Evolutionary conservation across 2,329 filamentous ascomycete species (phyloP), one percentile per base, ranked within the genome.

Genomic region (Fusarium concolor): DNA sequence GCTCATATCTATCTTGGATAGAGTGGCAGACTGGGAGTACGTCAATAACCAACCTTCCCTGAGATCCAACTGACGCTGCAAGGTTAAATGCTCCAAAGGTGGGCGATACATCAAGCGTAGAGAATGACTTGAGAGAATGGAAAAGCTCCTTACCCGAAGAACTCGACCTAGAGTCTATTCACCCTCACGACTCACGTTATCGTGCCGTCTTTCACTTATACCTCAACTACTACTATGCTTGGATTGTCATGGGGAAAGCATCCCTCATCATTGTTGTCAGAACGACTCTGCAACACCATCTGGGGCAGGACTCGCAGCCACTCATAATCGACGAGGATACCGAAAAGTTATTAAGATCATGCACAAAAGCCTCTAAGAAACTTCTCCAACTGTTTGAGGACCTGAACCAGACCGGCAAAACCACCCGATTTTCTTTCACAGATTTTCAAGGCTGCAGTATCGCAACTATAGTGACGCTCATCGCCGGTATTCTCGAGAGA

Each of bases 401-500:
- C 4, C 6, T 52, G 10, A 29, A 52, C 17, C 35, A 52, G 6
- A 52, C 45, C 1, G 35, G 45, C 0, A 31, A 39, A 6, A 56
- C 35, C 10, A 56, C 45, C 2, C 28, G 53, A 7, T 52, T 52
- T 10, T 33, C 45, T 0, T 56, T 56, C 18, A 41, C 45, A 1
- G 46, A 56, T 8, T 56, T 56, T 12, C 53, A 56, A 26, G 53
- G 45, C 2, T 56, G 53, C 1, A 56, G 53, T 6, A 56, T 56
- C 10, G 53, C 53, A 0, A 52, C 45, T 5, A 56, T 56, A 2
- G 53, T 56, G 14, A 41, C 53, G 2, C 53, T 56, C 2, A 33
- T 56, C 7, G 45, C 53, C 6, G 53, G 53, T 10, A 56, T 56
- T 2, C 26, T 56, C 22, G 53, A 41, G 9, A 5, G 53, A 2